phyloP scores from a whole-genome alignment of 2,329 filamentous ascomycete species.

The Emergomyces pasteurianus region DNA sequence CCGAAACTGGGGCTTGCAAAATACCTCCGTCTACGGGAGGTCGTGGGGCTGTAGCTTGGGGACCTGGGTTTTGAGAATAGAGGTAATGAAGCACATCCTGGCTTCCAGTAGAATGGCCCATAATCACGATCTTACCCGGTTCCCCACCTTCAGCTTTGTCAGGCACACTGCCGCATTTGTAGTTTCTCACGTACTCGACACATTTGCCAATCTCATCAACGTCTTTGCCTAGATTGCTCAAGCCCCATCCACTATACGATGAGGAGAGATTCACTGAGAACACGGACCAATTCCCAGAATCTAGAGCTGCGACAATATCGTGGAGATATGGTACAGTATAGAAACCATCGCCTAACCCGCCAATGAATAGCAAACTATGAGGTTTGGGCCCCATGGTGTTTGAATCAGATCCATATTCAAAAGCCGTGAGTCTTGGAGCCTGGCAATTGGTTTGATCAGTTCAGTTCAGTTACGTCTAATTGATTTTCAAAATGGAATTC shows the following conservation, averaged over 20 bases:
- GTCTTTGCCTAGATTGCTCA: constrained; percentile 41
- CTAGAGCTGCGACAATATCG: constrained; percentile 38
- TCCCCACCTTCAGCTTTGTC: background rate
- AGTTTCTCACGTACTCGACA: constrained; percentile 38
- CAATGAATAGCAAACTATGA: constrained; percentile 46
- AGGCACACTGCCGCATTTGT: constrained; percentile 15
- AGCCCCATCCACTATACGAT: constrained; percentile 45
- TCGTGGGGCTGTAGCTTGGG: constrained; percentile 20
- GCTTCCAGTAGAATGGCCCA: constrained; percentile 59
- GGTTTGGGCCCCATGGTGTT: constrained; percentile 18
- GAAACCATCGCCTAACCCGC: constrained; percentile 47
- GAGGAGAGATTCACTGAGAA: constrained; percentile 41
- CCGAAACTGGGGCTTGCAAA: constrained; percentile 67
- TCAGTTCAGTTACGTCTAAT: background rate
- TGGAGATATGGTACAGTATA: constrained; percentile 43
- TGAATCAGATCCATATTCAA: constrained; percentile 25
- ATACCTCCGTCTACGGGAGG: constrained; percentile 60
- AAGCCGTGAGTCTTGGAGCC: constrained; percentile 29
- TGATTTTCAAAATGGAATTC: background rate
- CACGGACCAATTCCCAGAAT: constrained; percentile 40
- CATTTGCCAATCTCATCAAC: constrained; percentile 42
- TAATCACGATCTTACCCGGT: constrained; percentile 47
- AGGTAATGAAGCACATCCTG: constrained; percentile 59
- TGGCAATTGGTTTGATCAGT: constrained; percentile 9
- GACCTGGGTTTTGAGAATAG: constrained; percentile 29